Evolutionary conservation across 1,139 yeast genomes (phyloP), one percentile per base, ranked within the genome.

Genomic region (Pichiaceae sp.): DNA sequence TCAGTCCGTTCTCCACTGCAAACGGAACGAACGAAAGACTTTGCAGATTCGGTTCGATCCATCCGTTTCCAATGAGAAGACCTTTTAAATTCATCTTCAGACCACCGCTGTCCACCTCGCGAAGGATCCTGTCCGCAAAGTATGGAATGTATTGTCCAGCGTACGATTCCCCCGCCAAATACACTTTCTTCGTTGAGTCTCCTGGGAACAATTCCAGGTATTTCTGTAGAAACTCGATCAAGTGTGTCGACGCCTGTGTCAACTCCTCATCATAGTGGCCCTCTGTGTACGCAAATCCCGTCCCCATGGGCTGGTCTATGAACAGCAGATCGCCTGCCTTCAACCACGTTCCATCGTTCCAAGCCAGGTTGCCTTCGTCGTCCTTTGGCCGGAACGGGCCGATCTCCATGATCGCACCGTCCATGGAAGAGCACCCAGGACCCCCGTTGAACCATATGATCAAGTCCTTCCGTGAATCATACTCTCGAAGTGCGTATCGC

Each of bases 71-170:
- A 41, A 91, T 81, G 46, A 87, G 48, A n/a, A 85, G 54, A 0
- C 89, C 91, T 43, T 72, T 66, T 39, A 89, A 55, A 40, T 78
- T 65, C 44, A 72, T 62, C 1, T 42, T 26, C 29, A 45, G 42
- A 5, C 20, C 36, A 2, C 38, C 23, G 9, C 41, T 33, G 4
- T 56, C 42, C 6, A 60, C 48, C 2, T 70, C 23, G n/a, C n/a
- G n/a, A 38, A 75, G 50, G 15, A 89, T 68, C 1, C 75, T 77
- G 34, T 71, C 62, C 0, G 93, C 94, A 41, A 89, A 72, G 57
- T 82, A 85, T 1, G 98, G 98, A 40, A 91, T 82, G 56, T 86
- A 91, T 57, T 91, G 97, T 18, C 99, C 99, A 1, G 98, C 97
- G 62, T 80, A 93, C 48, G 95, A 84, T 60, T 91, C 98, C 19